Conservation (phyloP, 2,329 filamentous ascomycete species). For the Hymenoscyphus scutula region DNA sequence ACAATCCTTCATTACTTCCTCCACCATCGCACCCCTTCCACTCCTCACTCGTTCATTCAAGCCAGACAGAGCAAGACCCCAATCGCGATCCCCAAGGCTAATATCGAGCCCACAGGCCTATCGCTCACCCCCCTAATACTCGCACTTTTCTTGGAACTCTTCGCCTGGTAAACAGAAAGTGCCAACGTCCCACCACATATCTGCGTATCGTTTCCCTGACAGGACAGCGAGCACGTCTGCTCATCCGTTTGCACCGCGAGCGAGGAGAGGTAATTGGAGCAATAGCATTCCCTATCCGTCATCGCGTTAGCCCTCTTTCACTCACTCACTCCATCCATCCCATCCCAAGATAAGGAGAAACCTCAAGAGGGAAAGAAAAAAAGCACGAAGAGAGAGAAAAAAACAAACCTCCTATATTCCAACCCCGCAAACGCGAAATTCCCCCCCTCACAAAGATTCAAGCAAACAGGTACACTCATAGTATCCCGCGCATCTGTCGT, state of each 20-base stretch:
- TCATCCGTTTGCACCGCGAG: slow-evolving; percentile 49
- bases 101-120: slow-evolving; percentile 24
- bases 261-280: slow-evolving; percentile 48
- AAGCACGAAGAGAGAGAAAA: not conserved
- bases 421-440: slow-evolving; percentile 29
- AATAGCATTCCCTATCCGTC: slow-evolving; percentile 57
- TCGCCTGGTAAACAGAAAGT: slow-evolving; percentile 44
- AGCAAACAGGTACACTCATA: slow-evolving; percentile 30
- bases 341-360: not conserved
- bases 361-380: not conserved
- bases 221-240: slow-evolving; percentile 49
- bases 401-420: slow-evolving; percentile 32
- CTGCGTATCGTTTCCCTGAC: slow-evolving; percentile 50
- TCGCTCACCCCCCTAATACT: slow-evolving; percentile 18
- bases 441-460: slow-evolving; percentile 23
- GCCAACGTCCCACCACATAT: slow-evolving; percentile 54
- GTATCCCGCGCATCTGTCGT: slow-evolving; percentile 19
- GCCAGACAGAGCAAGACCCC: slow-evolving; percentile 26
- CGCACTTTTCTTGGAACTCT: slow-evolving; percentile 22
- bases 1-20: not conserved
- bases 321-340: not conserved
- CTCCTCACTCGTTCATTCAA: slow-evolving; percentile 11
- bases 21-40: not conserved
- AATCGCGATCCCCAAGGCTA: slow-evolving; percentile 29
- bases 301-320: not conserved